Evolutionary conservation across 306 rosid species (phyloP), one percentile per base, ranked within the genome.

Genomic region (Dicorynia guianensis): DNA sequence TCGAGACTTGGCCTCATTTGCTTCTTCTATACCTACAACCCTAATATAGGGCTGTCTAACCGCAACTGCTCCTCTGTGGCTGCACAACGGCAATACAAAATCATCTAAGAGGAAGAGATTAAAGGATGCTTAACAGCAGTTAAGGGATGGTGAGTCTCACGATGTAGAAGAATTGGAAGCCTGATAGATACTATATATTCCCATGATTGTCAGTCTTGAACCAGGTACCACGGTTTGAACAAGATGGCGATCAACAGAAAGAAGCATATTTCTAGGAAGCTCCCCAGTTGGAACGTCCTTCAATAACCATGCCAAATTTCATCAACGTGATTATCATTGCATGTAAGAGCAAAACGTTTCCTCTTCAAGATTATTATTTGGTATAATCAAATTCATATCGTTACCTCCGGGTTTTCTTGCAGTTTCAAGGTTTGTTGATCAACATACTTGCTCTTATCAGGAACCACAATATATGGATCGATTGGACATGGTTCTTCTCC

Each of bases 211-310:
- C 82, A 95, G 78, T 89, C 99, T 90, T 70, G 99, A 89, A 81
- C 99, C 97, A 12, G 99, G 99, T 14, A 95, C 97, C 53, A 95
- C 90, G 40, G 93, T 95, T 73, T 95, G 97, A 76, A 95, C 99
- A 17, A 95, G 97, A 77, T 87, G 97, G 13, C 99, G 93, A 70
- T 95, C 99, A 57, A 92, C 91, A n/a, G 99, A 95, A 13, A 95
- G 89, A 85, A 95, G 97, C 79, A 92, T 76, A 86, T 95, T 95
- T 83, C 99, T 89, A 38, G 99, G 99, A 80, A 95, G 97, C 86
- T 95, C 97, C 70, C 99, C 99, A 12, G 97, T 90, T 15, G 99
- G 99, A 65, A 92, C 97, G 76, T 95, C 97, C 99, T 95, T 79
- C 88, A 89, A 71, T 44, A 79, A 67, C 71, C 64, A 85, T 14